These are phyloP conservation scores for Neoscytalidium dimidiatum DNA, from an alignment of 2,329 filamentous ascomycete genomes.

Conservation along the genomic window DNA sequence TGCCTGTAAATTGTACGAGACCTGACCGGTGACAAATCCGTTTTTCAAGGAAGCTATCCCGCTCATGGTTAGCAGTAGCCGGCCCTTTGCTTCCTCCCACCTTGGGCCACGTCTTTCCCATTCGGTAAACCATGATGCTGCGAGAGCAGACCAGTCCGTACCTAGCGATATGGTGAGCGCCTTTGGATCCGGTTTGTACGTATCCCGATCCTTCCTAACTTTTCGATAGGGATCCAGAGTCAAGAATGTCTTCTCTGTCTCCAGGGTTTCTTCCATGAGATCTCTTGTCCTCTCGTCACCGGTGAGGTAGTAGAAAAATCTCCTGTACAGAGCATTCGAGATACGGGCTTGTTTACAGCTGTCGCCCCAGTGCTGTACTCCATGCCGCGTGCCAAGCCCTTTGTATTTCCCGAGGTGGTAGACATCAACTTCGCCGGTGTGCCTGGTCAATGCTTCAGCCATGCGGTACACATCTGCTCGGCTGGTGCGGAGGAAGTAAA, in stretches of 20 bases:
- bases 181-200: conserved; percentile 37
- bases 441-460: conserved; percentile 60
- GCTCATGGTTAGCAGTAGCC: conserved; percentile 51
- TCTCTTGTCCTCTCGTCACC: conserved; percentile 61
- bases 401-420: conserved; percentile 62
- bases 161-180: conserved; percentile 56
- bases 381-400: conserved; percentile 63
- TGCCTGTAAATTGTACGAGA: conserved; percentile 53
- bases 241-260: conserved; percentile 56
- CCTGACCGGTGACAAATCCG: conserved; percentile 58
- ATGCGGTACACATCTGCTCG: conserved; percentile 59
- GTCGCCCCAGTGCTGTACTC: conserved; percentile 63
- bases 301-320: conserved; percentile 58
- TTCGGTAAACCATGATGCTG: conserved; percentile 60
- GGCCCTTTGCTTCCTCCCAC: conserved; percentile 55
- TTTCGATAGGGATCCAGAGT: conserved; percentile 60
- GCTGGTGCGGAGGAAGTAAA: conserved; percentile 62
- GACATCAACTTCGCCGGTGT: conserved; percentile 63
- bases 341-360: conserved; percentile 65
- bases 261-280: conserved; percentile 53
- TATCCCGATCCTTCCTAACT: conserved; percentile 49
- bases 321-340: conserved; percentile 59
- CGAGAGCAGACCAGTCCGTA: conserved; percentile 61
- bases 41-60: conserved; percentile 59
- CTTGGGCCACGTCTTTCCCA: conserved; percentile 59